A percentile compares a stretch with the other conserved stretches of the same genome.
Evolutionary conservation across 2,329 filamentous ascomycete genomes (phyloP).

Genomic region (Colletotrichum orchidophilum): DNA sequence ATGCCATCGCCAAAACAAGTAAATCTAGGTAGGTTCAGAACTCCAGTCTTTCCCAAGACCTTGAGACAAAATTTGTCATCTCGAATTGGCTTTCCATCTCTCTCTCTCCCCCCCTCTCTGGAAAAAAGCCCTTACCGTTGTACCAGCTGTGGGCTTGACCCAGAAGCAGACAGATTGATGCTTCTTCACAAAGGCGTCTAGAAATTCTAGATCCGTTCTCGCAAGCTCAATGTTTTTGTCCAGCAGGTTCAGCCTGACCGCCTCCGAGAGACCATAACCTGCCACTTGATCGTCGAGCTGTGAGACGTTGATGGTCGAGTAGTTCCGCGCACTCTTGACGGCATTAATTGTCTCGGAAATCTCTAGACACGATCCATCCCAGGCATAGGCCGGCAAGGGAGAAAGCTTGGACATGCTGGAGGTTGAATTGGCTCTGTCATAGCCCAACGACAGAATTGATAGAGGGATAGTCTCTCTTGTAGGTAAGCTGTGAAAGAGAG

Average conservation of each 20-base stretch:
- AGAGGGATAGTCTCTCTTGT: slow-evolving; percentile 62
- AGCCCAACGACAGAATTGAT: slow-evolving; percentile 76
- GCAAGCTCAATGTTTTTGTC: slow-evolving; percentile 73
- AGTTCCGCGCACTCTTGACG: slow-evolving; percentile 75
- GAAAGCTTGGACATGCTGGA: slow-evolving; percentile 88
- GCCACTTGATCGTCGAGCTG: slow-evolving; percentile 83
- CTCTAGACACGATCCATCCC: slow-evolving; percentile 82
- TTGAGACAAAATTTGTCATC: slow-evolving; percentile 76
- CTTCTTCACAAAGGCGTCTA: slow-evolving; percentile 73
- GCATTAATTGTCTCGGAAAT: slow-evolving; percentile 66
- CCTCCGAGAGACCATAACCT: slow-evolving; percentile 71
- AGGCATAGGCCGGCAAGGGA: slow-evolving; percentile 81
- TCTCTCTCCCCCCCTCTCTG: slow-evolving; percentile 61
- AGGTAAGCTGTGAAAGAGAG: slow-evolving; percentile 76
- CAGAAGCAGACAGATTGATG: slow-evolving; percentile 73
- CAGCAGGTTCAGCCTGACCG: slow-evolving; percentile 51
- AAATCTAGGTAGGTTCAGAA: slow-evolving; percentile 78
- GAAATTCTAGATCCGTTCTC: slow-evolving; percentile 70
- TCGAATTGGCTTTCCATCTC: slow-evolving; percentile 69
- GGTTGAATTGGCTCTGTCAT: slow-evolving; percentile 76
- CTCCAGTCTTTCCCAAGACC: slow-evolving; percentile 73
- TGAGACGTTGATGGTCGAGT: slow-evolving; percentile 86
- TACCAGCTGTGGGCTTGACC: slow-evolving; percentile 80
- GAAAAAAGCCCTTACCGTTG: slow-evolving; percentile 81
- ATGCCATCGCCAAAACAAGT: slow-evolving; percentile 73